Percentiles rank a stretch among this genome's conserved stretches.
Conservation (phyloP, 2,329 filamentous ascomycete genomes). For the Penicillium sp. region DNA sequence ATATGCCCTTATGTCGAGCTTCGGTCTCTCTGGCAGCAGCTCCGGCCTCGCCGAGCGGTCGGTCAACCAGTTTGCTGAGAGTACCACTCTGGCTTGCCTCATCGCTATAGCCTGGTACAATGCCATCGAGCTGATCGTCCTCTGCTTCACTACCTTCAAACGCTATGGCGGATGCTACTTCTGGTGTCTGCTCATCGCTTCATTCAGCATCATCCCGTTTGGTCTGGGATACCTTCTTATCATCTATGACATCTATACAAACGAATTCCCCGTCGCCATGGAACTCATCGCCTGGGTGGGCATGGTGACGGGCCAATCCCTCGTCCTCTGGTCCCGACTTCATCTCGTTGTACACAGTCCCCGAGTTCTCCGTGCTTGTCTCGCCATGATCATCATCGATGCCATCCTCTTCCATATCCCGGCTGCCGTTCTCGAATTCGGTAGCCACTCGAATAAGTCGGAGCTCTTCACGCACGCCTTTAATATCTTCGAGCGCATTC, state of each 20-base stretch:
- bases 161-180: conserved; percentile 56
- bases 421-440: conserved; percentile 50
- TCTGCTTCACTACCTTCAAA: conserved; percentile 56
- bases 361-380: conserved; percentile 43
- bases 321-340: conserved; percentile 57
- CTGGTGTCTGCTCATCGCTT: conserved; percentile 53
- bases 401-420: conserved; percentile 51
- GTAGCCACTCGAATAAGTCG: conserved; percentile 39
- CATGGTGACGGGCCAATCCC: conserved; percentile 56
- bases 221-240: conserved; percentile 55
- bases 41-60: conserved; percentile 24
- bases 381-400: conserved; percentile 54
- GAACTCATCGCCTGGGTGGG: conserved; percentile 52
- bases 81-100: conserved; percentile 34
- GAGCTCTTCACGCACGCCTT: conserved; percentile 41
- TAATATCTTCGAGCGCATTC: conserved; percentile 58
- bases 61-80: conserved; percentile 18
- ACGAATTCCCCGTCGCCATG: conserved; percentile 47
- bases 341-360: conserved; percentile 52
- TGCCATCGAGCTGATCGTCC: conserved; percentile 54
- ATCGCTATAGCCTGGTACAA: conserved; percentile 57
- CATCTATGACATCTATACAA: conserved; percentile 46
- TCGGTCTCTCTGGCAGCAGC: conserved; percentile 21
- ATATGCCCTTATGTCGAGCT: conserved; percentile 32
- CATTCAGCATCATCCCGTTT: conserved; percentile 52